Evolutionary conservation across 1,139 yeast species (phyloP), one percentile per base, ranked within the genome.

Genomic region (Candida gigantensis): DNA sequence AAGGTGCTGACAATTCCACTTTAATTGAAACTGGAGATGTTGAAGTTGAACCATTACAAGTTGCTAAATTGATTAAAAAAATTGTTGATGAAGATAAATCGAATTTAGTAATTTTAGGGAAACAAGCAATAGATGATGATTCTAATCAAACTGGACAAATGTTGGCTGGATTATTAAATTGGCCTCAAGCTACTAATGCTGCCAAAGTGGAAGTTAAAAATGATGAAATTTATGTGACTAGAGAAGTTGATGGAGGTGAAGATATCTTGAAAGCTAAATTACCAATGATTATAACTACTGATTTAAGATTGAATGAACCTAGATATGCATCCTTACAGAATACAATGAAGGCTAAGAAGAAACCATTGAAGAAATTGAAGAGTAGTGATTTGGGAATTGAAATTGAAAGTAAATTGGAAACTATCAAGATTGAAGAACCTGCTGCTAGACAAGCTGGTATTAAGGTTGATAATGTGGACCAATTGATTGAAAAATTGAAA

Each of bases 151-250:
- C 97, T n/a, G 98, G 98, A 17, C 97, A 90, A 64, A 87, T 92
- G 80, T 76, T 92, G 41, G 97, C 97, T 2, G 97, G 97, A 6
- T 69, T 92, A 46, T 75, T 92, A 62, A 79, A 83, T 54, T 92
- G 98, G 98, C 95, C 97, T 12, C 98, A 92, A 64, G 97, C 97
- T 24, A 90, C 97, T 30, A 87, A 89, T 58, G 98, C 97, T 6
- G 84, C 95, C 34, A 85, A 88, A 62, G 94, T 92, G 24, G 85
- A 75, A 37, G 59, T 87, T 18, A 19, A 28, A 20, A 79, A 77
- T 19, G 81, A 76, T 35, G 61, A 64, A 37, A 84, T 88, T 20
- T 75, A 76, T 26, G 95, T 92, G 17, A 86, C 94, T 29, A 77
- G 97, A 56, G 98, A 92, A 68, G 80, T 90, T 37, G 98, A 92